Conservation (phyloP, 179 eudicot species). For the Heliamphora pulchella region DNA sequence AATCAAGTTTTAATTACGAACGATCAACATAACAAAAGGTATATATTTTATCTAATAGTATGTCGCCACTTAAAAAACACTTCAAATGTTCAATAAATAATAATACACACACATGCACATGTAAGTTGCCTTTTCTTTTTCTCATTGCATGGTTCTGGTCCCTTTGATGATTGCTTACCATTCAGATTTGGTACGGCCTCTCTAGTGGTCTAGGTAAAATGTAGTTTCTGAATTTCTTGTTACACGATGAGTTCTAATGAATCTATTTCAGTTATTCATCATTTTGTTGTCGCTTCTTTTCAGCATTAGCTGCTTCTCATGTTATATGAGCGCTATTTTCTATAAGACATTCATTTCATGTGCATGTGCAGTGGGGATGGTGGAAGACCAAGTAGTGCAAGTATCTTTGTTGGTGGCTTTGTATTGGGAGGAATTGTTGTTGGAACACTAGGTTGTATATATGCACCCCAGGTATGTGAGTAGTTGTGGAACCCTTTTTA, state of each 20-base stretch:
- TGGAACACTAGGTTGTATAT: slow-evolving; percentile 65
- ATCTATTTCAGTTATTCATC: slow-evolving; percentile 10
- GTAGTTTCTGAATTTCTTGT: not conserved
- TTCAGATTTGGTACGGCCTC: not conserved
- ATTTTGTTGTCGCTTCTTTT: slow-evolving; percentile 1
- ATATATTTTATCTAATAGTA: too few relatives aligned
- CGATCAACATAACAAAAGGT: too few relatives aligned
- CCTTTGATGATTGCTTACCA: not conserved
- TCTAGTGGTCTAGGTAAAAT: too few relatives aligned
- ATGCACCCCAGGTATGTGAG: slow-evolving; percentile 69
- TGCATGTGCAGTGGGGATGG: slow-evolving; percentile 37
- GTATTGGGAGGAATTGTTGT: slow-evolving; percentile 79
- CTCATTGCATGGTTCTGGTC: not conserved
- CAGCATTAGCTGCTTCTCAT: slow-evolving; percentile 15
- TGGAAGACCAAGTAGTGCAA: slow-evolving; percentile 46
- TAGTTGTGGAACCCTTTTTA: not conserved
- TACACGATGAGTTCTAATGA: too few relatives aligned
- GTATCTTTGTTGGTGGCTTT: slow-evolving; percentile 70
- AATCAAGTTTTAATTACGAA: too few relatives aligned
- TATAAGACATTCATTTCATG: not conserved
- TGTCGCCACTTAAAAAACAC: too few relatives aligned
- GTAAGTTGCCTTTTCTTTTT: too few relatives aligned
- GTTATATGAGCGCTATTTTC: not conserved
- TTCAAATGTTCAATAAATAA: too few relatives aligned
- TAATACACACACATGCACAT: too few relatives aligned